These are phyloP conservation scores for Cylindrotheca fusiformis DNA, from an alignment of 108 stramenopile genomes.

Conservation along the genomic window DNA sequence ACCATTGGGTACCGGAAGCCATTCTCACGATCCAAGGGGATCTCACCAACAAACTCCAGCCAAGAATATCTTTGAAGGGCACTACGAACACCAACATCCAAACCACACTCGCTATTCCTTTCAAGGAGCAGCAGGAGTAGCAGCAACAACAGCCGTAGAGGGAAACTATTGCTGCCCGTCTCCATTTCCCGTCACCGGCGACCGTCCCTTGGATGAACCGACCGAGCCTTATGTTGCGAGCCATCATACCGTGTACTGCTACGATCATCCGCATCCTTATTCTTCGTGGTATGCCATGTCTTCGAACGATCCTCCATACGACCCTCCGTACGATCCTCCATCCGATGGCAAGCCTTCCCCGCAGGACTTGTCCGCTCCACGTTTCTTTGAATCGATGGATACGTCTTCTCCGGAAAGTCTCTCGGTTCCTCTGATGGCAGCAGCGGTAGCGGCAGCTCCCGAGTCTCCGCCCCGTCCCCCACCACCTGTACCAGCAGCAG, in stretches of 20 bases:
- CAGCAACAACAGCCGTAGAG: neutral
- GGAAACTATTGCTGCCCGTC: neutral
- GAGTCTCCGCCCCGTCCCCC: neutral
- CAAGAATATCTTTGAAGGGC: neutral
- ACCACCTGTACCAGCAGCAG: neutral
- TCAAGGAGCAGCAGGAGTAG: neutral
- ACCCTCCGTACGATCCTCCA: neutral
- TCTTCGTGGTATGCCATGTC: neutral
- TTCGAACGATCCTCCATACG: neutral
- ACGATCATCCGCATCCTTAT: neutral
- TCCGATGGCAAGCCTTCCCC: neutral
- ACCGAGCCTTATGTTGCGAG: neutral
- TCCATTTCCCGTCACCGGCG: neutral
- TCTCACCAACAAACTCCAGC: neutral
- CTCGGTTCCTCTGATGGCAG: conserved; percentile 1
- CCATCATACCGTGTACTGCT: neutral
- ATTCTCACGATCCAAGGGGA: neutral
- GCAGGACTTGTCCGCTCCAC: neutral
- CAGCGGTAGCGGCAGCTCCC: conserved; percentile 6
- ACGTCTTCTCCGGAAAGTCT: neutral
- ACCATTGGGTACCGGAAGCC: neutral
- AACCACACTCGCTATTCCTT: no score
- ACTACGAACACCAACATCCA: neutral
- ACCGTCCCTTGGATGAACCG: neutral
- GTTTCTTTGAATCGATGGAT: neutral